Base-by-base conservation (phyloP, 805 yeast species). In the Phaffomyces opuntiae region DNA sequence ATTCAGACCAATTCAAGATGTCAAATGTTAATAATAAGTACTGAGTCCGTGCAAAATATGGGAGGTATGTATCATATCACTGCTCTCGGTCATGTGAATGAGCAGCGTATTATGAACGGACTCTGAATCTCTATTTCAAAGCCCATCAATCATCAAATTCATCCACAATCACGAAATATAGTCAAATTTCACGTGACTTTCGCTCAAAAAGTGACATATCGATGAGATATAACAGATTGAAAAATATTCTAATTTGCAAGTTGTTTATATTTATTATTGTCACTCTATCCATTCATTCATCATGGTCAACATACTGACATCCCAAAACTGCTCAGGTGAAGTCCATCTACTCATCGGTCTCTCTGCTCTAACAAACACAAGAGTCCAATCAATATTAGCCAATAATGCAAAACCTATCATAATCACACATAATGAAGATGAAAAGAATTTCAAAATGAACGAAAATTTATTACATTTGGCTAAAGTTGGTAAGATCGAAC, bases 371-470 rank as follows among this genome's bases (percentile, higher is more conserved):
- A 67, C 80, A 0, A 59, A 67, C 13, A 62, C 69, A 24, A 69
- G 90, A 52, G 68, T 78, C 14, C 68, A 65, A 26, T 59, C 72
- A 9, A 69, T 78, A 25, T 51, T 78, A 12, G 73, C 72, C 36
- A 59, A 75, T 21, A 84, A 87, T 9, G 87, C 86, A 3, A 55
- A 46, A 3, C 80, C 85, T 0, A 64, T 81, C 4, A 59, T 82
- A 34, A 68, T 78, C n/a, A 61, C 71, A 9, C 56, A 64, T 33
- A 46, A 52, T 25, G 38, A 48, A 7, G 54, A 57, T 31, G 31
- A 29, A 11, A 29, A 29, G 14, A 41, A 45, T 21, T 21, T 21
- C 3, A 45, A 51, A 17, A 50, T 63, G 11, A 63, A 71, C 16
- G 41, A 49, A 1, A 48, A 59, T 2, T 54, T 70, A 19, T 52